Evolutionary conservation across 2,329 filamentous ascomycete species (phyloP), one percentile per base, ranked within the genome.

Genomic region (Chrysosporium queenslandicum): DNA sequence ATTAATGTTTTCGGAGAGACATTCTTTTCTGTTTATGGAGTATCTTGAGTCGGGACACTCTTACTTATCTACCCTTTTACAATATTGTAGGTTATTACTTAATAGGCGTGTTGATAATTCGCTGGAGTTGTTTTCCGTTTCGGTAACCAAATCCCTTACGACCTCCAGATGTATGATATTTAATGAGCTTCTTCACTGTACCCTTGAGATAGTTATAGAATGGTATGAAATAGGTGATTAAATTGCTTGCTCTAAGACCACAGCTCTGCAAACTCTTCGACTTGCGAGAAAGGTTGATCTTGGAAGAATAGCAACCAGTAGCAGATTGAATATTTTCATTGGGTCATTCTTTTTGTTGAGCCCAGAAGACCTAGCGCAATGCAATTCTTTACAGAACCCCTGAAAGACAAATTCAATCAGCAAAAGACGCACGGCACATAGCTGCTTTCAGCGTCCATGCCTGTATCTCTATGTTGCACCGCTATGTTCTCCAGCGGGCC

Each of bases 401-500:
- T 47, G 30, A 47, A 37, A 32, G 7, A n/a, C 2, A 12, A 18
- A 14, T 25, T 3, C 9, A 39, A 18, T 16, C 36, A 50, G 3
- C 36, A 40, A 40, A n/a, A 50, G 37, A 27, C 30, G 29, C 40
- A 11, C 40, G 4, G 46, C 46, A 53, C 25, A 29, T 14, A 46
- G 16, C 29, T 21, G 30, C 18, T 30, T 39, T 36, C 43, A 68
- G 66, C 65, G 49, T 45, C 50, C 46, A 58, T 58, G 56, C 50
- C 27, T 30, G 34, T 52, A 42, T 65, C 63, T 71, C 67, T 61
- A 80, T 80, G 77, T 74, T 66, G 62, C 65, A 74, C 65, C 76
- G 71, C 64, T 61, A 60, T 57, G 54, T 76, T 53, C 63, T 78
- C 52, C 67, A 70, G 62, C 63, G 64, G 61, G 58, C 74, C 56